A percentile compares a stretch with the other conserved stretches of the same genome.
These are phyloP conservation scores for Botrytis byssoidea DNA, from an alignment of 2,329 filamentous ascomycete genomes.

Conservation along the genomic window DNA sequence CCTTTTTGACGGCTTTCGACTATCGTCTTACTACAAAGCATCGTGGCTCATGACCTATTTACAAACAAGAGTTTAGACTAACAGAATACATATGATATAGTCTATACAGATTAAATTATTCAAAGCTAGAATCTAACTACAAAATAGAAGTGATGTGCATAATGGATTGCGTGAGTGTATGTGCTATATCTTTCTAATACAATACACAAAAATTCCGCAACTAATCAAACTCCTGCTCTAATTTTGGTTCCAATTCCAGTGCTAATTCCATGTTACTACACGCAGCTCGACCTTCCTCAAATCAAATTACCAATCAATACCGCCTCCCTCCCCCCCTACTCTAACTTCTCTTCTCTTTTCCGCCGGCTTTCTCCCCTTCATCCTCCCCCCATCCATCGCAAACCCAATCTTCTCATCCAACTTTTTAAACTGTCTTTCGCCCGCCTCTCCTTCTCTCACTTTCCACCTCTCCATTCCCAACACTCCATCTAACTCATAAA, in stretches of 20 bases:
- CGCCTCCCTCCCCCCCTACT: not conserved
- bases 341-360: not conserved
- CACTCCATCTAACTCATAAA: slow-evolving; percentile 75
- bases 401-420: slow-evolving; percentile 32
- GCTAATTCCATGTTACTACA: not conserved
- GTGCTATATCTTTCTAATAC: too few relatives aligned
- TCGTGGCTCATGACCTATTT: too few relatives aligned
- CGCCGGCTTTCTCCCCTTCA: slow-evolving; percentile 4
- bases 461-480: slow-evolving; percentile 78
- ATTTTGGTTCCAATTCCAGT: not conserved
- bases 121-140: too few relatives aligned
- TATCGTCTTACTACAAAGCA: too few relatives aligned
- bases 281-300: not conserved
- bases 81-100: too few relatives aligned
- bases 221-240: not conserved
- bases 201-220: not conserved
- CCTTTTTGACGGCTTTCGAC: too few relatives aligned
- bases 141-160: too few relatives aligned
- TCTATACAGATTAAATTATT: too few relatives aligned
- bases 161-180: too few relatives aligned
- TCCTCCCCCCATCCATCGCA: not conserved
- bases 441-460: slow-evolving; percentile 68
- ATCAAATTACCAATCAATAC: slow-evolving; percentile 13
- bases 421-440: slow-evolving; percentile 39
- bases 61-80: too few relatives aligned